Evolutionary conservation across 805 yeast genomes (phyloP).

Genomic region (Saccharomycopsis fodiens): DNA sequence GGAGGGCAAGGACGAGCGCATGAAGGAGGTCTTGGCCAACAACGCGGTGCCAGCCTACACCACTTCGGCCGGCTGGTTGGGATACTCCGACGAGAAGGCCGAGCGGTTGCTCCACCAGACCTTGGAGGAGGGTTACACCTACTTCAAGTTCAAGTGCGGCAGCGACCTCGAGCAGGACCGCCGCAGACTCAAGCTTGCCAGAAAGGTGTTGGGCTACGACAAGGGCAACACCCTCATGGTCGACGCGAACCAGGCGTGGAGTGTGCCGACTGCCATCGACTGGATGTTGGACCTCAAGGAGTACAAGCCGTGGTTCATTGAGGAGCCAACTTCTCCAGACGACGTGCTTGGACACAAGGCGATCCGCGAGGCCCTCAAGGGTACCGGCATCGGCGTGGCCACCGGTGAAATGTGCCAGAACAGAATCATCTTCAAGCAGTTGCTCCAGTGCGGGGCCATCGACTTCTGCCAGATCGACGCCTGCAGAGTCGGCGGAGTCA

Average conservation of each 20-base stretch:
- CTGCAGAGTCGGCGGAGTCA: slow-evolving; percentile 30
- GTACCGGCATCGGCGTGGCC: slow-evolving; percentile 28
- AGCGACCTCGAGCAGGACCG: slow-evolving; percentile 31
- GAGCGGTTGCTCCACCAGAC: slow-evolving; percentile 28
- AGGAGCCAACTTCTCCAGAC: slow-evolving; percentile 32
- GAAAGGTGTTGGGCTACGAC: slow-evolving; percentile 35
- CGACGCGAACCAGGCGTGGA: slow-evolving; percentile 32
- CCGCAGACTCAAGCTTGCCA: slow-evolving; percentile 30
- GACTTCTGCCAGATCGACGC: slow-evolving; percentile 29
- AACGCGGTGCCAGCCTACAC: slow-evolving; percentile 38
- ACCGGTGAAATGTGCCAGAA: slow-evolving; percentile 32
- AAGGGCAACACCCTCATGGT: slow-evolving; percentile 27
- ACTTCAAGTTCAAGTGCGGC: slow-evolving; percentile 37
- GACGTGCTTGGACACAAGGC: slow-evolving; percentile 29
- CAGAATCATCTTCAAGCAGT: slow-evolving; percentile 29
- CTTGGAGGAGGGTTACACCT: slow-evolving; percentile 31
- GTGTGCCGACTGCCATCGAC: slow-evolving; percentile 30
- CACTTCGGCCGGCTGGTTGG: slow-evolving; percentile 40
- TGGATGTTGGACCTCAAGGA: slow-evolving; percentile 26
- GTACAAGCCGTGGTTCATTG: slow-evolving; percentile 30
- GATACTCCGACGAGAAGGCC: slow-evolving; percentile 36
- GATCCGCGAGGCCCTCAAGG: slow-evolving; percentile 26
- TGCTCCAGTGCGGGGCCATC: slow-evolving; percentile 26
- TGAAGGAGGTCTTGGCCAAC: slow-evolving; percentile 28
- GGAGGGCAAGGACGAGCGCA: slow-evolving; percentile 28